phyloP scores from a whole-genome alignment of 116 monocot genomes.

The Cymodocea nodosa region DNA sequence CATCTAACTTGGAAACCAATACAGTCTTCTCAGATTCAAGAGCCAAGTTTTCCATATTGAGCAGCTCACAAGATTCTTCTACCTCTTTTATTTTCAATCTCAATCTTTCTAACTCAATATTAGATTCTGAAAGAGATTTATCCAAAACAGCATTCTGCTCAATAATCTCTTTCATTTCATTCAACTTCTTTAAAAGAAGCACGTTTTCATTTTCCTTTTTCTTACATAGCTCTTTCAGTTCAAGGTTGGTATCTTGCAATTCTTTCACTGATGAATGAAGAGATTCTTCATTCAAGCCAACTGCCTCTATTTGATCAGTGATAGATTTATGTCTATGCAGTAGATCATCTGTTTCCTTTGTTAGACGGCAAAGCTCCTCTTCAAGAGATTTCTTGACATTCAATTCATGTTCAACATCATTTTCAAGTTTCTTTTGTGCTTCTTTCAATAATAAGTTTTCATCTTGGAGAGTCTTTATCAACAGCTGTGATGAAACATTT shows the following conservation, averaged over 20 bases:
- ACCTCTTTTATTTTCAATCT: constrained; percentile 28
- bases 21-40: constrained; percentile 28
- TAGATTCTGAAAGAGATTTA: constrained; percentile 47
- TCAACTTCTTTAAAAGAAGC: constrained; percentile 27
- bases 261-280: constrained; percentile 37
- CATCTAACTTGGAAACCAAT: constrained; percentile 26
- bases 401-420: constrained; percentile 23
- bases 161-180: constrained; percentile 28
- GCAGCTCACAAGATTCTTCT: constrained; percentile 21
- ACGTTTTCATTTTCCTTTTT: constrained; percentile 42
- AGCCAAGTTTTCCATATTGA: constrained; percentile 9
- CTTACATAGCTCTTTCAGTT: constrained; percentile 44
- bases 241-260: constrained; percentile 33
- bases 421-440: constrained; percentile 36
- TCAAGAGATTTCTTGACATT: constrained; percentile 35
- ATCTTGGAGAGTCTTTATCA: constrained; percentile 31
- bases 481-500: constrained; percentile 13
- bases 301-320: constrained; percentile 26
- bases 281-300: constrained; percentile 22
- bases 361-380: constrained; percentile 16
- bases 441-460: constrained; percentile 38
- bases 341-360: constrained; percentile 25
- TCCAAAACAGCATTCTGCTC: constrained; percentile 44
- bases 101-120: constrained; percentile 32
- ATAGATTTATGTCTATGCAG: constrained; percentile 18